Evolutionary conservation across 768 basidiomycete species (phyloP), one percentile per base, ranked within the genome.

Genomic region (Suillus cothurnatus): DNA sequence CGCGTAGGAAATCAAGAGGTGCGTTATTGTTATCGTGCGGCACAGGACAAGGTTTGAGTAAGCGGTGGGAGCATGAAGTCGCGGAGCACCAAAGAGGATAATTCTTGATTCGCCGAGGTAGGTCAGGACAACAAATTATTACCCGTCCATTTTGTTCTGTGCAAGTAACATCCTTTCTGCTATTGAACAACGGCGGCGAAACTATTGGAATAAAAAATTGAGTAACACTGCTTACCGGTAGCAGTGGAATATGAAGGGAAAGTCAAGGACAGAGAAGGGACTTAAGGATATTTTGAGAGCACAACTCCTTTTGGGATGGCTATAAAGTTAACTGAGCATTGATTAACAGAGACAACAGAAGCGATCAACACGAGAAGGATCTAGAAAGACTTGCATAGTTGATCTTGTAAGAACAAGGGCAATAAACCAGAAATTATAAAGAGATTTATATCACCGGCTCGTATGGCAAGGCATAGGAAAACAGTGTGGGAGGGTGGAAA

Each of bases 301-400:
- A 9, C 23, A 58, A 28, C 57, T 58, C 38, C 57, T 39, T 58
- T 58, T 58, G 57, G 57, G 32, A 55, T 55, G 32, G 12, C 12
- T 53, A 32, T 39, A 11, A 57, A 15, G 56, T 28, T 52, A 28
- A 26, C 26, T 50, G 26, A 53, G 19, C 19, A 23, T 23, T 38
- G 23, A 38, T 38, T 26, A 17, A 38, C 36, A 57, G 38, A 2
- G 19, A 28, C 36, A 17, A 17, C n/a, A 58, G 11, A 9, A 9
- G 36, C 14, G n/a, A 36, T 17, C 23, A 38, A 36, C 23, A 28
- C 4, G 36, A 38, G 36, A 19, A 39, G 15, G 6, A n/a, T 15
- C 52, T 14, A 32, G 28, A 53, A 53, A 19, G 19, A 31, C 52
- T 31, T 53, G 28, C 4, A 19, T 21, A 23, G 31, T 32, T 6